Evolutionary conservation across 805 yeast genomes (phyloP).

Genomic region (Dipodascus albidus): DNA sequence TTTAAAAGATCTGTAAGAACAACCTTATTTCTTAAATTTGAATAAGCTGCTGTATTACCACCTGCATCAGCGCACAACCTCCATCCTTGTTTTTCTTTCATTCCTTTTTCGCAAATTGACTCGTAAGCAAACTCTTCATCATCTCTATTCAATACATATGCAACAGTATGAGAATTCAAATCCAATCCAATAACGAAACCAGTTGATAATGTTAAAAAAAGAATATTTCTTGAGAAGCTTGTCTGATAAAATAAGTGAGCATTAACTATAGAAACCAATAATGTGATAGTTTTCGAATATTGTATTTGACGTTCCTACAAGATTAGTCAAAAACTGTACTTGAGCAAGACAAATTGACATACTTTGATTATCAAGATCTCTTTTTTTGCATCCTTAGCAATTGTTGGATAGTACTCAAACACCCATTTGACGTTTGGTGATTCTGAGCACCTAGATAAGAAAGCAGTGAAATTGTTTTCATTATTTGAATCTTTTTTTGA

Average conservation of each 20-base stretch:
- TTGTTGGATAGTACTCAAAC: background rate
- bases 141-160: background rate
- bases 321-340: background rate
- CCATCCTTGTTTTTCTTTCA: background rate
- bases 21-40: background rate
- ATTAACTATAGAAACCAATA: background rate
- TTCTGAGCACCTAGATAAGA: background rate
- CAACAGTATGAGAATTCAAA: background rate
- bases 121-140: background rate
- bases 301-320: background rate
- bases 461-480: background rate
- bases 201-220: background rate
- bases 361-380: background rate
- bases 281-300: background rate
- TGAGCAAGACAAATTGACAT: background rate
- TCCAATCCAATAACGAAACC: background rate
- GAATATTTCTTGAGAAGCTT: background rate
- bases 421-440: slow-evolving; percentile 1
- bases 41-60: background rate
- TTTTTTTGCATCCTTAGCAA: background rate
- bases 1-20: background rate
- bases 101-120: background rate
- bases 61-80: background rate
- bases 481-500: background rate
- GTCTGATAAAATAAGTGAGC: background rate